Base-by-base conservation (phyloP, 306 rosid species). In the Rosa chinensis region DNA sequence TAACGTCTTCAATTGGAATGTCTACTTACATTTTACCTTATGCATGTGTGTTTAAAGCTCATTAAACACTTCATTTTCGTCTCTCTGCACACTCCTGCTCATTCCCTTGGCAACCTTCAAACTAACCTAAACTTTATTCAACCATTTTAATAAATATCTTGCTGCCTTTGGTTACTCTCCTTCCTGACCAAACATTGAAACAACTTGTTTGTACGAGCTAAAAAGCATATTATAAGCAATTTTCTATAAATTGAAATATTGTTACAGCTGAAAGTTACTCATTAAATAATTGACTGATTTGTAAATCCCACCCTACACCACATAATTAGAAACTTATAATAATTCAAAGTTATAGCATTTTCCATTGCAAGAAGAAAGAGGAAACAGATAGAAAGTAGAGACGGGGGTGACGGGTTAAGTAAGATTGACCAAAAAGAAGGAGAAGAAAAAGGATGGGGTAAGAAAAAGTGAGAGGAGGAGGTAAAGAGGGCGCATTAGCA, bases 351-450 rank as follows among this genome's bases (percentile, higher is more conserved):
- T 0, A 20, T 7, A 56, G 9, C 23, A 56, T 56, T 63, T 0
- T 63, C 3, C 68, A 25, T 12, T 63, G 20, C 1, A 4, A 63
- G 66, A 63, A 63, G 68, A 62, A 62, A 28, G 42, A 32, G 17
- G 20, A 63, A 72, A 18, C 4, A 37, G 3, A 68, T 0, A 3
- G 47, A 23, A 39, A 56, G 53, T 56, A 56, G 21, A 40, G 16
- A 23, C 5, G 25, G 32, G 69, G 18, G 39, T 23, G 23, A 61
- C 6, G 39, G 23, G 40, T 28, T 10, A 32, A 74, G 69, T 21
- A 28, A 32, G 72, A 66, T 66, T 66, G 71, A 66, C 48, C 71
- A 66, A 66, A 66, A 66, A 66, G 72, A 66, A 9, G 72, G 6
- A 23, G n/a, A 13, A 44, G 35, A 7, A 67, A 76, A 32, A 5